Base-by-base conservation (phyloP, 2,329 filamentous ascomycete genomes). In the Pseudomassariella vexata region DNA sequence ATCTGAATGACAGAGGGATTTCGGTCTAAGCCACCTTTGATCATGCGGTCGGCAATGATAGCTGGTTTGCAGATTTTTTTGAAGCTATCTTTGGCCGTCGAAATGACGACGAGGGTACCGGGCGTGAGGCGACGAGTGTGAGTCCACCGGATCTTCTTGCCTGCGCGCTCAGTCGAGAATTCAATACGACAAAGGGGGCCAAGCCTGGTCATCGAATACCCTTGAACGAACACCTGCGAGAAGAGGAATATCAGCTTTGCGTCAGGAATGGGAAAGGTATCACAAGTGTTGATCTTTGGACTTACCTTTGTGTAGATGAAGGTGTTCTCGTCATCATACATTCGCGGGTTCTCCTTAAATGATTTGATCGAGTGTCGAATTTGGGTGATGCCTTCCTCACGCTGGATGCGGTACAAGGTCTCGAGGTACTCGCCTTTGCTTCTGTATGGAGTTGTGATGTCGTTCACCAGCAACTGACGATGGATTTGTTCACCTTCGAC, bases 1-100 rank as follows among this genome's bases (percentile, higher is more conserved):
- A 95, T 62, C 42, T 95, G 86, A 11, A 95, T 70, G 20, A 80
- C 71, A 0, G 85, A 82, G 0, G 83, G 80, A 25, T 76, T 73
- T 19, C 75, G 66, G 23, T 82, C 69, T 0, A 94, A 58, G 0
- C 73, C 75, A 9, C 60, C 64, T 2, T 65, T 57, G 4, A 86
- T 53, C 0, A 78, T 76, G 9, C 85, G 70, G 11, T 83, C 83
- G 5, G 83, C 84, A 15, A 95, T 71, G 3, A 77, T 66, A 0
- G 82, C 88, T 4, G 92, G 65, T 24, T 81, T 73, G 42, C 84
- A 88, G 19, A 74, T 66, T 0, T 54, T 73, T 18, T 63, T 49
- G 47, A 94, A 94, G 6, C 60, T 64, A 46, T 94, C 81, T 0
- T 56, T 44, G 0, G 53, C 56, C 0, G 71, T 62, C 0, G 69